Evolutionary conservation across 768 basidiomycete species (phyloP), one percentile per base, ranked within the genome.

Genomic region (Mycena pura): DNA sequence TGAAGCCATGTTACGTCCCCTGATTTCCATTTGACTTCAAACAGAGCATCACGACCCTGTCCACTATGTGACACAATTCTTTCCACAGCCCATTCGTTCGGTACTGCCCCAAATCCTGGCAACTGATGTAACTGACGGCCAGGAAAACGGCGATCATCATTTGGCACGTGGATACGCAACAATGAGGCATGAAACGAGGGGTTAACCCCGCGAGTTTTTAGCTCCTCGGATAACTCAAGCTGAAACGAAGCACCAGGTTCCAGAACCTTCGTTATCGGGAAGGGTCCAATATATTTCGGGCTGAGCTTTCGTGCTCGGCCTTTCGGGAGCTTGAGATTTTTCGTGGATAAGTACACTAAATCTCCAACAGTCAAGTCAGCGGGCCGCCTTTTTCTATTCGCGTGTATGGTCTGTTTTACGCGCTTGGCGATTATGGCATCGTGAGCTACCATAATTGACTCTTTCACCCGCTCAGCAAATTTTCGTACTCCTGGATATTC

Each of bases 251-350:
- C 51, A 10, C 25, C 49, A 2, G 49, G 36, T 17, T 51, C 49
- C 9, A 51, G 21, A 6, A 39, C 36, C 22, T 50, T 39, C 0
- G 54, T n/a, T 11, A 79, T 55, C 3, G 3, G 38, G 43, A 68
- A 72, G 0, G 67, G 71, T 0, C 72, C 63, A 44, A 77, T 62
- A 19, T 45, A 75, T 1, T 68, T 63, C 0, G 73, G 73, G 49
- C 77, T 71, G 31, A 77, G 73, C 44, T 79, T 78, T 0, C 74
- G 70, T 0, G 73, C 72, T 0, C 64, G 63, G n/a, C 63, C 55
- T 5, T 69, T 65, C 21, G 47, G 65, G 51, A 61, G 67, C 70
- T 8, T 71, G 73, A 60, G 49, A 29, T 61, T 61, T 31, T 61
- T 40, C 3, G 53, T 55, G 1, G 60, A 61, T 13, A 61, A 25